Percentiles rank a stretch among this genome's conserved stretches.
phyloP scores from a whole-genome alignment of 2,329 filamentous ascomycete species.

The Sporothrix dimorphospora region DNA sequence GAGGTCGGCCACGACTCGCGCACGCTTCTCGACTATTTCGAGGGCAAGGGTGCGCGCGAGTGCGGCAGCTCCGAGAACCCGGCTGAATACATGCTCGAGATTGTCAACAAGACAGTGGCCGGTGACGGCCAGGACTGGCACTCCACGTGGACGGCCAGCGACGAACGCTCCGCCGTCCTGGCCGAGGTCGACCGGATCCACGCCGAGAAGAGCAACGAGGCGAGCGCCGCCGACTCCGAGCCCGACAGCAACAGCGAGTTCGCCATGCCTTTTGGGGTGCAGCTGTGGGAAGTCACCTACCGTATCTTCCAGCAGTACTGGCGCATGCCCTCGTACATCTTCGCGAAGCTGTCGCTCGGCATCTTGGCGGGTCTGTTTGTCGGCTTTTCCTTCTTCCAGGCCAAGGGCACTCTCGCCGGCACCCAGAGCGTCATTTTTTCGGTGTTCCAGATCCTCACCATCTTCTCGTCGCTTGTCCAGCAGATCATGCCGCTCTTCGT shows the following conservation, averaged over 20 bases:
- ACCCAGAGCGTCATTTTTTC: conserved; percentile 68
- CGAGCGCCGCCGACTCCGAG: conserved; percentile 47
- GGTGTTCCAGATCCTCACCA: conserved; percentile 59
- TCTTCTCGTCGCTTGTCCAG: conserved; percentile 63
- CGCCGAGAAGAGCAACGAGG: conserved; percentile 42
- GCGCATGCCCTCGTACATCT: conserved; percentile 76
- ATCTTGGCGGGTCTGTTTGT: conserved; percentile 56
- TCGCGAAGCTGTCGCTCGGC: conserved; percentile 66
- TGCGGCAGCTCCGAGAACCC: conserved; percentile 75
- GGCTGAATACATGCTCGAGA: conserved; percentile 79
- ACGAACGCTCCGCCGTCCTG: conserved; percentile 71
- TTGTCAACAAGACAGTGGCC: conserved; percentile 48
- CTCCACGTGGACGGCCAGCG: conserved; percentile 45
- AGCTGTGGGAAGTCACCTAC: conserved; percentile 62
- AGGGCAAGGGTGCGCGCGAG: conserved; percentile 49
- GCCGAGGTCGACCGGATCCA: conserved; percentile 50
- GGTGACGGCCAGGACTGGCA: conserved; percentile 66
- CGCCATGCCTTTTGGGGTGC: conserved; percentile 65
- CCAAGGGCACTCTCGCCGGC: conserved; percentile 60
- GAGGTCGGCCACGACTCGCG: conserved; percentile 67
- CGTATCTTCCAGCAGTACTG: conserved; percentile 80
- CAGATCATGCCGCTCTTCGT: conserved; percentile 70
- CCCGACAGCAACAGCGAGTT: conserved; percentile 59
- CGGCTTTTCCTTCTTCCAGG: conserved; percentile 65
- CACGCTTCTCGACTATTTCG: conserved; percentile 73